Percentiles rank a stretch among this genome's conserved stretches.
Conservation (phyloP, 257 asterid genomes). For the Nicotiana noctiflora region DNA sequence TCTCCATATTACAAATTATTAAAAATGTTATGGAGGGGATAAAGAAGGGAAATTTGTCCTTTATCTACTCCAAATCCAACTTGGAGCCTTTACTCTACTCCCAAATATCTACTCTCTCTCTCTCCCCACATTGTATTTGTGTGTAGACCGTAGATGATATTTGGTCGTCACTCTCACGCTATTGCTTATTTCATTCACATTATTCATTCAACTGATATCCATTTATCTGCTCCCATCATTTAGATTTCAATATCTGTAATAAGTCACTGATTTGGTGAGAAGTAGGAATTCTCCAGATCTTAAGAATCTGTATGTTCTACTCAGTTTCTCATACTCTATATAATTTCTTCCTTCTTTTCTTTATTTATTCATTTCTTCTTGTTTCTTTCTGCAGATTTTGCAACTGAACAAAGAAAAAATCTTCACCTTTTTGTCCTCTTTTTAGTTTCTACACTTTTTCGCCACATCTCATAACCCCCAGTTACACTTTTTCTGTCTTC, state of each 20-base stretch:
- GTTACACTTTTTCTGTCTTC: not conserved
- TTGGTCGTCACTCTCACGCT: constrained; percentile 23
- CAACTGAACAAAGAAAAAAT: too few relatives aligned
- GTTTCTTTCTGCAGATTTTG: not conserved
- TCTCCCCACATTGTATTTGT: not conserved
- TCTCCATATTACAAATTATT: not conserved
- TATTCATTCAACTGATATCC: constrained; percentile 4
- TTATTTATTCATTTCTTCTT: not conserved
- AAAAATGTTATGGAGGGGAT: not conserved
- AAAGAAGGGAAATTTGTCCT: not conserved
- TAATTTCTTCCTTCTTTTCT: not conserved
- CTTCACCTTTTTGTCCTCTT: not conserved
- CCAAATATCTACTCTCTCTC: not conserved
- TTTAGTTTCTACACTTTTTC: not conserved
- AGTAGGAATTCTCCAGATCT: not conserved
- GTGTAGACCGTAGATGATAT: too few relatives aligned
- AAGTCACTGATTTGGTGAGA: not conserved
- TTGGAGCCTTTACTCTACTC: too few relatives aligned
- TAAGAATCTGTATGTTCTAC: not conserved
- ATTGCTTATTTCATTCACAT: constrained; percentile 23
- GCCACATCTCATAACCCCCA: too few relatives aligned
- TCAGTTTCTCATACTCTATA: not conserved
- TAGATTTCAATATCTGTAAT: not conserved
- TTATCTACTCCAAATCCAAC: not conserved
- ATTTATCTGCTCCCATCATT: constrained; percentile 2